Evolutionary conservation across 805 yeast genomes (phyloP), one percentile per base, ranked within the genome.

Genomic region (Wickerhamomyces canadensis): DNA sequence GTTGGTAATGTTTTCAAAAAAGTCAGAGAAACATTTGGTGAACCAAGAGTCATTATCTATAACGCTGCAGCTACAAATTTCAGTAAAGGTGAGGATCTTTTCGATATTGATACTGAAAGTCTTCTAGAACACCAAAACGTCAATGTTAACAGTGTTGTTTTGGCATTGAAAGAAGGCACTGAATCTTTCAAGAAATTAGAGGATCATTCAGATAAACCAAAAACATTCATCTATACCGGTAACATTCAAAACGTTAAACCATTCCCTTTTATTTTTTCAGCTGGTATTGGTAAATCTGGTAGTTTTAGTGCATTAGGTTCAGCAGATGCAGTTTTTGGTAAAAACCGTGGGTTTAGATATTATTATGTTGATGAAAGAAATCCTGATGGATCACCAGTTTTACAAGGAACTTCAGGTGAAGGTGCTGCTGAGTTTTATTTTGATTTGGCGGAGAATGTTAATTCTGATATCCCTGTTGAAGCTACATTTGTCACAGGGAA

Each of bases 281-380:
- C 14, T 17, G 39, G 39, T 19, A 11, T 36, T 4, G 39, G 39
- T 22, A 36, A 36, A 23, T 6, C 32, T 10, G 39, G 32, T 23
- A 26, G 32, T 2, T 36, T 11, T 12, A 26, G 22, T n/a, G 8
- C 35, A 2, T 14, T 36, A 12, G 8, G 4, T n/a, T 27, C 22
- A 26, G 35, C 35, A 13, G 28, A 31, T 17, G 27, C 11, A 13
- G 26, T 27, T 12, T 36, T 27, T 27, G 25, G 27, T 26, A 9
- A 26, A 16, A 27, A 13, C 10, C 13, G 29, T 23, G 39, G 39
- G 4, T 31, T 12, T 22, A 31, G 25, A 4, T 36, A 21, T 13
- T 36, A 27, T 22, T 36, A 27, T 22, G 39, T 32, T 5, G 39
- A 36, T 22, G 31, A 36, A 31, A 36, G 39, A 36, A 27, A 14